These are phyloP conservation scores for Coemansia sp. DNA, from an alignment of 192 early-diverging fungal genomes.

Conservation along the genomic window DNA sequence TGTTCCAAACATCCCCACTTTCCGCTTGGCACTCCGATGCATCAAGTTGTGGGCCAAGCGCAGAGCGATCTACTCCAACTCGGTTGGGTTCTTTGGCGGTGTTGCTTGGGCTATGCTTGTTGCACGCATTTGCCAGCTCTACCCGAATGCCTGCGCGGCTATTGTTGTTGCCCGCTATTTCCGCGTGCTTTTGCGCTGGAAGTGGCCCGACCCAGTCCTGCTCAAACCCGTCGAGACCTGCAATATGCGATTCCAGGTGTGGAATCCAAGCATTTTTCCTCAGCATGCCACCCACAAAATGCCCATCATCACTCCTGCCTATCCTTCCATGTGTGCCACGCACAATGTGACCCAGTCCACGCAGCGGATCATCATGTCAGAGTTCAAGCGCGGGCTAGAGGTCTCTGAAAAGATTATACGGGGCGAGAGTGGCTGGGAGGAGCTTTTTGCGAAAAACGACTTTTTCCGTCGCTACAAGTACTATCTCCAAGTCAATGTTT, in stretches of 20 bases:
- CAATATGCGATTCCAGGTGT: slow-evolving; percentile 81
- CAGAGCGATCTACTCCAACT: slow-evolving; percentile 92
- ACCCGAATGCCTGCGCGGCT: slow-evolving; percentile 89
- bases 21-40: slow-evolving; percentile 87
- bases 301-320: slow-evolving; percentile 99
- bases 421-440: slow-evolving; percentile 72
- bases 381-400: slow-evolving; percentile 79
- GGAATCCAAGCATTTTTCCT: slow-evolving; percentile 91
- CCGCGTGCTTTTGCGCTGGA: slow-evolving; percentile 81
- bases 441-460: slow-evolving; percentile 83
- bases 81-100: slow-evolving; percentile 97
- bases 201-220: slow-evolving; percentile 91
- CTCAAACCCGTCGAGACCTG: slow-evolving; percentile 87
- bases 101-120: slow-evolving; percentile 98
- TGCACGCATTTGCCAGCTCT: slow-evolving; percentile 92
- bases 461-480: slow-evolving; percentile 86
- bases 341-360: slow-evolving; percentile 95
- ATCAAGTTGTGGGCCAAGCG: slow-evolving; percentile 97
- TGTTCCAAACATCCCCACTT: slow-evolving; percentile 86
- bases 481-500: slow-evolving; percentile 88
- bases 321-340: slow-evolving; percentile 97
- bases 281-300: slow-evolving; percentile 81
- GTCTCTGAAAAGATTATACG: slow-evolving; percentile 76
- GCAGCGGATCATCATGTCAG: slow-evolving; percentile 73
- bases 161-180: slow-evolving; percentile 89